phyloP scores from a whole-genome alignment of 2,329 filamentous ascomycete genomes.

The Botrytis squamosa region DNA sequence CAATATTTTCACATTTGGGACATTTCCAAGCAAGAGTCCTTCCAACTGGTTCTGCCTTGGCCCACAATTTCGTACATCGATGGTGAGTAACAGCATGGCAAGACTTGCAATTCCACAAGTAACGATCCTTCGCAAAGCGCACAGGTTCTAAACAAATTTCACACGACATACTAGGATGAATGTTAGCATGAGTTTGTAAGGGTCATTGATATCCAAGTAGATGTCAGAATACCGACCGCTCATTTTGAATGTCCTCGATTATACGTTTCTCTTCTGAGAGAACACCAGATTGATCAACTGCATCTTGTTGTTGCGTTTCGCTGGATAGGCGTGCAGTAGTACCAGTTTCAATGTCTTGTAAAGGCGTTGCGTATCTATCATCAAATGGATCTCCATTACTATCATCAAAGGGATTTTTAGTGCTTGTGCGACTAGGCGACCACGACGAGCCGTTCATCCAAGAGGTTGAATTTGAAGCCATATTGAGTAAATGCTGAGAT shows the following conservation, averaged over 20 bases:
- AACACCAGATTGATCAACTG: conserved; percentile 10
- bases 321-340: conserved; percentile 4
- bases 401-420: not conserved
- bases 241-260: conserved; percentile 23
- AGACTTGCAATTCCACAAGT: conserved; percentile 27
- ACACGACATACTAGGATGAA: not conserved
- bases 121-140: not conserved
- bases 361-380: not conserved
- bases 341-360: conserved; percentile 6
- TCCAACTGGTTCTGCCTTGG: not conserved
- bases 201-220: not conserved
- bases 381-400: conserved; percentile 5
- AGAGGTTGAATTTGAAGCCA: not conserved
- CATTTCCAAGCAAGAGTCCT: conserved; percentile 18
- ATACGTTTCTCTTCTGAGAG: conserved; percentile 16
- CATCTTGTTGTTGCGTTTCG: conserved; percentile 20
- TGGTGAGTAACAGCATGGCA: conserved; percentile 26
- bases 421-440: not conserved
- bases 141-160: not conserved
- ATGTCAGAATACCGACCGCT: conserved; percentile 16
- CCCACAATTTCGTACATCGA: conserved; percentile 20
- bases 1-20: conserved; percentile 13
- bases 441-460: not conserved
- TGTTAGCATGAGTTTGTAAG: not conserved
- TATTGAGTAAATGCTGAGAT: not conserved